Conservation (phyloP, 257 asterid genomes). For the Solanum sejunctum region DNA sequence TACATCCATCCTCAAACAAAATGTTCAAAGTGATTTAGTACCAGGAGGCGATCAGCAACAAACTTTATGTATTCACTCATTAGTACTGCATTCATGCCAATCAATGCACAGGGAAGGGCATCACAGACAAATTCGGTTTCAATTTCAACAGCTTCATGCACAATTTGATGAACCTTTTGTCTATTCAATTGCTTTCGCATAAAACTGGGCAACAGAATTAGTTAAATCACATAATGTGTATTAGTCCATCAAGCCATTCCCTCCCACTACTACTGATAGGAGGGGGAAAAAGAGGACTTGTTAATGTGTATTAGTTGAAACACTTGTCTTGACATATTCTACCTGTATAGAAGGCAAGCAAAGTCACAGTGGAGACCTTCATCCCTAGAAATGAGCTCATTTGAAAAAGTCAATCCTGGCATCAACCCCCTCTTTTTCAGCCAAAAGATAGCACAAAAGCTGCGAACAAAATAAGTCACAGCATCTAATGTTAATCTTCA, state of each 20-base stretch:
- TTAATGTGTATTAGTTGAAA: not conserved
- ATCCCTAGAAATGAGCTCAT: slow-evolving; percentile 75
- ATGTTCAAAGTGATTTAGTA: slow-evolving; percentile 8
- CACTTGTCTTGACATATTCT: not conserved
- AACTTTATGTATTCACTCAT: slow-evolving; percentile 69
- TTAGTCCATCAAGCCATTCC: not conserved
- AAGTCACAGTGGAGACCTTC: slow-evolving; percentile 89
- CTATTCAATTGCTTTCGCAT: slow-evolving; percentile 34
- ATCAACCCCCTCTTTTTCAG: slow-evolving; percentile 70
- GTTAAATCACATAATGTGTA: not conserved
- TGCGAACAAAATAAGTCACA: slow-evolving; percentile 10
- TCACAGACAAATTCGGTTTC: slow-evolving; percentile 68
- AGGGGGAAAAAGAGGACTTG: not conserved
- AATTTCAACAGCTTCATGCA: slow-evolving; percentile 75
- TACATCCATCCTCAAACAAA: not conserved
- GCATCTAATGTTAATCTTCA: not conserved
- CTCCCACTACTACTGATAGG: not conserved
- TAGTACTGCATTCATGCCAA: slow-evolving; percentile 58
- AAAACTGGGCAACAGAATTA: slow-evolving; percentile 23
- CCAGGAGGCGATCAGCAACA: slow-evolving; percentile 70
- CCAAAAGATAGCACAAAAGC: slow-evolving; percentile 84
- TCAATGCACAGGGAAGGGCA: slow-evolving; percentile 76
- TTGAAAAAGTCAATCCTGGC: slow-evolving; percentile 85
- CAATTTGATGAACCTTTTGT: slow-evolving; percentile 52
- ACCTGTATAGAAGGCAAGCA: slow-evolving; percentile 75